phyloP scores from a whole-genome alignment of 148 eudicot genomes.

The Pouteria glomerata region DNA sequence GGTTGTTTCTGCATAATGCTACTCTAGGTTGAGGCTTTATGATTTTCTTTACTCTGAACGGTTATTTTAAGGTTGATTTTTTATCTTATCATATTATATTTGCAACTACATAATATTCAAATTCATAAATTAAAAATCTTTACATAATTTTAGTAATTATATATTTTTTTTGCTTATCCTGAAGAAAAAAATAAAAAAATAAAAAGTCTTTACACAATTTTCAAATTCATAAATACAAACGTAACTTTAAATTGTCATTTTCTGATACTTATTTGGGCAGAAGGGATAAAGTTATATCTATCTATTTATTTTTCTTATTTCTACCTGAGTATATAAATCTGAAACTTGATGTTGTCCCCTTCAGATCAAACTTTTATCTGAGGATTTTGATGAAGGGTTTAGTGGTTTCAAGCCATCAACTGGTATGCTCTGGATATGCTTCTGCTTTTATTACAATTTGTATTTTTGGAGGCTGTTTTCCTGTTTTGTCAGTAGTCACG shows the following conservation, averaged over 20 bases:
- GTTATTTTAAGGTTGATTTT: neutral
- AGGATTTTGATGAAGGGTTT: conserved; percentile 67
- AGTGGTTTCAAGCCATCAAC: conserved; percentile 69
- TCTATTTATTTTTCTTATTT: neutral
- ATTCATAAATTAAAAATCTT: neutral
- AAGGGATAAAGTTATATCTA: too few species aligned
- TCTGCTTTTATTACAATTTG: neutral
- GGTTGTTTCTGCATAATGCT: neutral
- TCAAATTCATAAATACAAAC: too few species aligned
- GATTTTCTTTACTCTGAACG: neutral
- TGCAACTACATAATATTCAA: too few species aligned
- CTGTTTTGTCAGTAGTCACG: neutral
- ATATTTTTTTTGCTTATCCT: too few species aligned
- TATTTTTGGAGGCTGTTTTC: neutral
- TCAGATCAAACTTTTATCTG: conserved; percentile 61
- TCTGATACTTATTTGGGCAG: too few species aligned
- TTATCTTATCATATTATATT: neutral
- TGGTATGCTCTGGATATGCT: conserved; percentile 55
- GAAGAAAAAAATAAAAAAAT: too few species aligned
- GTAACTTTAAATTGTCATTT: too few species aligned
- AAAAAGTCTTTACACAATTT: too few species aligned
- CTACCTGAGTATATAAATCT: neutral
- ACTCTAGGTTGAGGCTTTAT: neutral
- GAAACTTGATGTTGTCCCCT: conserved; percentile 13
- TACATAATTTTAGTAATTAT: too few species aligned